These are phyloP conservation scores for Neophaeococcomyces aloes DNA, from an alignment of 2,329 filamentous ascomycete species.

Conservation along the genomic window DNA sequence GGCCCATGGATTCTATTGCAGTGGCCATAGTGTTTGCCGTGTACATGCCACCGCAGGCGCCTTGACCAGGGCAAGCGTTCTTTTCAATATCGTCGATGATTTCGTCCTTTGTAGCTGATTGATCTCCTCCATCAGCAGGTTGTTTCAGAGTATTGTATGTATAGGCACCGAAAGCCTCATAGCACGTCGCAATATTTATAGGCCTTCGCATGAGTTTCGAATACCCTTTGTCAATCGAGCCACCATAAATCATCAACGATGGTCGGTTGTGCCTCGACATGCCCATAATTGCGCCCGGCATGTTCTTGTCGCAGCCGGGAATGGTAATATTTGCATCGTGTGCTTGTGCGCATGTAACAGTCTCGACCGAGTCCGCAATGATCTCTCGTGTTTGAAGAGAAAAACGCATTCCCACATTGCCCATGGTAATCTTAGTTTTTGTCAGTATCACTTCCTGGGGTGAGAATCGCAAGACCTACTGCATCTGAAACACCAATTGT, in stretches of 20 bases:
- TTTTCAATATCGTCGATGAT: conserved; percentile 74
- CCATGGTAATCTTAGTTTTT: conserved; percentile 96
- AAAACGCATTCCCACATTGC: conserved; percentile 76
- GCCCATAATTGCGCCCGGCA: conserved; percentile 86
- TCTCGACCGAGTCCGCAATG: conserved; percentile 90
- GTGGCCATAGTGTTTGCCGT: conserved; percentile 92
- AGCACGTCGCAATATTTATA: conserved; percentile 82
- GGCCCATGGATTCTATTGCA: conserved; percentile 78
- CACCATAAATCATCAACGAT: conserved; percentile 91
- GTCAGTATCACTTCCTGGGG: too few relatives aligned
- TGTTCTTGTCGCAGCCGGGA: conserved; percentile 94
- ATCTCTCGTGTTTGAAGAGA: conserved; percentile 83
- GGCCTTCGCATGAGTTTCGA: conserved; percentile 62
- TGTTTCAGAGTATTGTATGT: conserved; percentile 63
- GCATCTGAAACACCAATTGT: conserved; percentile 82
- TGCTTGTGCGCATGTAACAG: conserved; percentile 80
- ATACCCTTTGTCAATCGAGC: conserved; percentile 80
- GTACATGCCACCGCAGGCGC: conserved; percentile 81
- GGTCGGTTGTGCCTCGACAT: conserved; percentile 85
- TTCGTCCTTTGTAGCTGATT: conserved; percentile 55
- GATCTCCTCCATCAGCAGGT: conserved; percentile 51
- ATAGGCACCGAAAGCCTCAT: conserved; percentile 76
- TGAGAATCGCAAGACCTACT: too few relatives aligned
- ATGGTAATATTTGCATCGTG: conserved; percentile 91
- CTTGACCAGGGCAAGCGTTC: conserved; percentile 66